Conservation (phyloP, 768 basidiomycete species). For the Russula griseocarnosa region DNA sequence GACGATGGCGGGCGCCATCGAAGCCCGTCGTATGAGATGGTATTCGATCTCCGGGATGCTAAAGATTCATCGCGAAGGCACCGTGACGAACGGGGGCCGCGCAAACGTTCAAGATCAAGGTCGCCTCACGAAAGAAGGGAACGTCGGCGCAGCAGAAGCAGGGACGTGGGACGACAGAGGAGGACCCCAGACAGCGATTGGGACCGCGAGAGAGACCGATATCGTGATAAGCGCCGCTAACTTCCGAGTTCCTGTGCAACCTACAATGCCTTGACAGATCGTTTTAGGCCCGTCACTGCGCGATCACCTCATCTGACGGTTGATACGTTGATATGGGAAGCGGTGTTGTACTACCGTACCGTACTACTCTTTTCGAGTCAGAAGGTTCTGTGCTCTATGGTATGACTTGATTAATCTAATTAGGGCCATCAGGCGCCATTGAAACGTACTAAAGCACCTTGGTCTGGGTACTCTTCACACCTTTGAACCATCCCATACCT, state of each 20-base stretch:
- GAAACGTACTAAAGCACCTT: conserved; percentile 17
- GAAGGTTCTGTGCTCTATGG: conserved; percentile 14
- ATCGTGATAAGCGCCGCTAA: conserved; percentile 16
- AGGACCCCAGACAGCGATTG: conserved; percentile 14
- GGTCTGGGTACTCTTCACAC: neutral
- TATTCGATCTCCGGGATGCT: conserved; percentile 65
- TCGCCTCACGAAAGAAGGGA: conserved; percentile 38
- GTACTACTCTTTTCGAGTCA: neutral
- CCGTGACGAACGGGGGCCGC: conserved; percentile 30
- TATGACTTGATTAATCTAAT: neutral
- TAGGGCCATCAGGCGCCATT: conserved; percentile 7
- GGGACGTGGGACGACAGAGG: conserved; percentile 18
- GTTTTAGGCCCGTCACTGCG: neutral
- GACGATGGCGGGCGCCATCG: conserved; percentile 38
- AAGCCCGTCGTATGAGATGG: conserved; percentile 63
- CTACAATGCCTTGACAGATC: neutral
- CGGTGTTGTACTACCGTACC: conserved; percentile 4
- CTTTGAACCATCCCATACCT: neutral
- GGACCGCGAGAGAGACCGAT: conserved; percentile 8
- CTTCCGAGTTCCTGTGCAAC: neutral
- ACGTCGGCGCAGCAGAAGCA: conserved; percentile 48
- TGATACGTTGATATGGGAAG: conserved; percentile 16
- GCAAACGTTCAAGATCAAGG: conserved; percentile 34
- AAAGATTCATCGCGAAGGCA: conserved; percentile 3
- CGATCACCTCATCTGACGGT: neutral